A percentile compares a stretch with the other conserved stretches of the same genome.
phyloP scores from a whole-genome alignment of 2,329 filamentous ascomycete species.

The Fusarium buharicum region DNA sequence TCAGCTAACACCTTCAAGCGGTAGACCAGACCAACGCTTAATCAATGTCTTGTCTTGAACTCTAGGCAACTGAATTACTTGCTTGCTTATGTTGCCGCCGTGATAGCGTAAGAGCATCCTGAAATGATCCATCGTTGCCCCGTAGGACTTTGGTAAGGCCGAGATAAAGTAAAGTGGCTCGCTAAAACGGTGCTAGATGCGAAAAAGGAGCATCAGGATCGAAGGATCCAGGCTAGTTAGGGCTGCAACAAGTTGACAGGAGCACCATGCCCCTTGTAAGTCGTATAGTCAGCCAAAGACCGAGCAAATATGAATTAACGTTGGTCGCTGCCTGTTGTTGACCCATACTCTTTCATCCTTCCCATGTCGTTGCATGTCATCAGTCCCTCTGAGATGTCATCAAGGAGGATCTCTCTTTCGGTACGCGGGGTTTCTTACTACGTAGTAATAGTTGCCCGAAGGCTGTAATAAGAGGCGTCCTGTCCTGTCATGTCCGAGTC shows the following conservation, averaged over 20 bases:
- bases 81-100: too few relatives aligned
- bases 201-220: slow-evolving; percentile 7
- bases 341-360: not conserved
- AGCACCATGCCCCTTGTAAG: slow-evolving; percentile 17
- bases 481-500: slow-evolving; percentile 14
- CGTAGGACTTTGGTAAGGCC: not conserved
- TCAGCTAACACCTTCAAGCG: slow-evolving; percentile 7
- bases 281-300: slow-evolving; percentile 24
- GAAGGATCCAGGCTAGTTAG: slow-evolving; percentile 28
- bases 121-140: too few relatives aligned
- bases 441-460: not conserved
- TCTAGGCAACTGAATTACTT: too few relatives aligned
- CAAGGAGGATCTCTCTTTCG: not conserved
- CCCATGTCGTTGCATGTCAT: slow-evolving; percentile 20
- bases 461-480: not conserved
- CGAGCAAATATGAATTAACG: too few relatives aligned
- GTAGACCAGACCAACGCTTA: slow-evolving; percentile 3
- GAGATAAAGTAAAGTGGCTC: slow-evolving; percentile 4
- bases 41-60: slow-evolving; percentile 3
- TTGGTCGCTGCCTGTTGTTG: slow-evolving; percentile 13
- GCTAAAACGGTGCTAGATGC: slow-evolving; percentile 5
- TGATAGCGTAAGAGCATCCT: not conserved
- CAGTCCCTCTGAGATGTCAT: slow-evolving; percentile 30
- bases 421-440: slow-evolving; percentile 22
- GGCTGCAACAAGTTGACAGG: slow-evolving; percentile 29